A percentile compares a stretch with the other conserved stretches of the same genome.
phyloP scores from a whole-genome alignment of 2,329 filamentous ascomycete genomes.

The Mariannaea elegans region DNA sequence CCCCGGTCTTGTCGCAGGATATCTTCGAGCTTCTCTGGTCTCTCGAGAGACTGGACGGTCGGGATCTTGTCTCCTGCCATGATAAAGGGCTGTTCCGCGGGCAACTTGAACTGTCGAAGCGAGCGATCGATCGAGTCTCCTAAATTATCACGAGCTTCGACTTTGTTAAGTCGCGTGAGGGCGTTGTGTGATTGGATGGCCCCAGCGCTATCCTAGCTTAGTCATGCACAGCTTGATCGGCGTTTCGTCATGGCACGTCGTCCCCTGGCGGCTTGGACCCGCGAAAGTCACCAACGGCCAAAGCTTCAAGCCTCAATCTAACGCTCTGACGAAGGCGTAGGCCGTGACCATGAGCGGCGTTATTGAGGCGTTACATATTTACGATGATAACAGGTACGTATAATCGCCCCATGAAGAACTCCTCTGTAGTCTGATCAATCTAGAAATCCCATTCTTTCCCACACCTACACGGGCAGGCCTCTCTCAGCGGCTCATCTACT shows the following conservation, averaged over 20 bases:
- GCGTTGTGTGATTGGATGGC: conserved; percentile 32
- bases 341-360: conserved; percentile 76
- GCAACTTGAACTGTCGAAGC: background rate
- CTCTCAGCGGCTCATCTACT: conserved; percentile 80
- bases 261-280: conserved; percentile 16
- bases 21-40: conserved; percentile 68
- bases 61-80: conserved; percentile 55
- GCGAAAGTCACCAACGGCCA: conserved; percentile 19
- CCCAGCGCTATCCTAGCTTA: conserved; percentile 28
- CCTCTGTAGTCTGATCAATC: conserved; percentile 33
- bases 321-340: conserved; percentile 40
- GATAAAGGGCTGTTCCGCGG: conserved; percentile 14
- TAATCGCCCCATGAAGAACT: background rate
- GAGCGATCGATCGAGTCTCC: conserved; percentile 5
- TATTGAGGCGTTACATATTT: conserved; percentile 96
- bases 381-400: conserved; percentile 87
- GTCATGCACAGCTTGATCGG: conserved; percentile 31
- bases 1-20: conserved; percentile 64
- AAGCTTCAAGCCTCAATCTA: conserved; percentile 30
- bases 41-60: conserved; percentile 63
- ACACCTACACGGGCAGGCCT: conserved; percentile 85
- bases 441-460: conserved; percentile 86
- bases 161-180: conserved; percentile 22
- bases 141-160: conserved; percentile 29
- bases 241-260: conserved; percentile 45